Evolutionary conservation across 108 stramenopile species (phyloP), one percentile per base, ranked within the genome.

Genomic region (Pseudonitzschia delicatissima): DNA sequence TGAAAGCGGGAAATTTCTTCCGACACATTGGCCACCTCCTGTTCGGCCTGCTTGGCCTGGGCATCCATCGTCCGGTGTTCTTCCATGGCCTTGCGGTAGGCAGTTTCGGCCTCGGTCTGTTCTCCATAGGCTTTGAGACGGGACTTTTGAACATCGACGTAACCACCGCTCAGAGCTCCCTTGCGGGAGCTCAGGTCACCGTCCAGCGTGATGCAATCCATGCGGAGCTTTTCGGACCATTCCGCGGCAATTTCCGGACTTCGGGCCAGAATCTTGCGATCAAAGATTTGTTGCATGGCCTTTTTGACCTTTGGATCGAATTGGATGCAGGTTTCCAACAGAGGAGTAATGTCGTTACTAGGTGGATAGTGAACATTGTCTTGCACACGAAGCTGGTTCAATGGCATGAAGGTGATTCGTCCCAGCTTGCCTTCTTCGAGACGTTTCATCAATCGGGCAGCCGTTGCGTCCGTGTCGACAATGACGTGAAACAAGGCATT

Each of bases 161-260:
- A 97, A 15, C 98, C 98, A 26, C 98, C 98, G 8, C 91, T 79
- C 52, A 98, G 67, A 18, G 92, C 91, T 50, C 99, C 99, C 57
- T 89, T 88, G 9, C 95, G 78, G 50, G 84, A 89, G 67, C 93
- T 93, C 60, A 95, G 68, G 59, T 99, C 98, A 25, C 99, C 99
- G 37, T 98, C 95, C n/a, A 98, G 79, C 29, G 99, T 99, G 51
- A 99, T 84, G 49, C 95, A 94, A 74, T 98, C 97, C 86, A 97
- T 90, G 45, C 79, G 74, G 42, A 79, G 67, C 42, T 83, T 74
- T 25, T 66, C 58, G 34, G 80, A 71, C 86, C 87, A 91, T 26
- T 84, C 84, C 8, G 87, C 67, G 15, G 94, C 94, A 18, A 87
- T 77, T 32, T 96, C 94, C 4, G 88, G 69, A 47, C 64, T 86